Percentiles rank a stretch among this genome's conserved stretches.
phyloP scores from a whole-genome alignment of 2,329 filamentous ascomycete genomes.

The Colletotrichum sidae region DNA sequence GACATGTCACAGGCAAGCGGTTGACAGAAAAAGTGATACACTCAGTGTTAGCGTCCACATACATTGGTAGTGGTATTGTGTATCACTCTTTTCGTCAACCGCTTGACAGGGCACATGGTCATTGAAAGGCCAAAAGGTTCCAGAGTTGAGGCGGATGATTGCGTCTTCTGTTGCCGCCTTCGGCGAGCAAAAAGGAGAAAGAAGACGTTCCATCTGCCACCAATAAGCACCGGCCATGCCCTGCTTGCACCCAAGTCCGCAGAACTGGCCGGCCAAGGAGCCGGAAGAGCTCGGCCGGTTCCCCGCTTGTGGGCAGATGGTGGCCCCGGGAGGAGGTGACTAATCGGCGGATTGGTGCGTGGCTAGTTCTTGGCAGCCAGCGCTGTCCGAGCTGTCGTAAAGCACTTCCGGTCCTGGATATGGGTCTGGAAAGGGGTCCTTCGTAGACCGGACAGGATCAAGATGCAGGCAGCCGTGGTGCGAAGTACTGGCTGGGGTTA shows the following conservation, averaged over 20 bases:
- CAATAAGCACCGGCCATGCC: no score
- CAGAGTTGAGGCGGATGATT: slow-evolving; percentile 7
- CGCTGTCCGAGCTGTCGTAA: neutral
- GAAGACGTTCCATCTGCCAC: neutral
- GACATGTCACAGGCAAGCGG: no score
- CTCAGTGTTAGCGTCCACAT: no score
- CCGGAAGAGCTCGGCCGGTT: slow-evolving; percentile 18
- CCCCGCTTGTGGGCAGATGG: slow-evolving; percentile 20
- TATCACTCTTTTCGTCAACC: no score
- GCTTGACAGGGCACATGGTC: no score
- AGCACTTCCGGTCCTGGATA: neutral
- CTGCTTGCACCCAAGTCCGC: no score
- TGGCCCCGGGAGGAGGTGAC: slow-evolving; percentile 4
- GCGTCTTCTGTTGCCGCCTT: slow-evolving; percentile 18
- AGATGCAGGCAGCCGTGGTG: slow-evolving; percentile 11
- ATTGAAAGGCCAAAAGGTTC: no score
- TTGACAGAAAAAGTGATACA: no score
- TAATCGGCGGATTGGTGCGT: slow-evolving; percentile 6
- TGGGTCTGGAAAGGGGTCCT: no score
- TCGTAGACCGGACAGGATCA: neutral
- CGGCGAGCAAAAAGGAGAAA: slow-evolving; percentile 16
- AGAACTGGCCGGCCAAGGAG: no score
- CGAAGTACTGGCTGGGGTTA: no score
- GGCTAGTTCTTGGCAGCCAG: slow-evolving; percentile 1
- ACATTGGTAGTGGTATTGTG: no score